Base-by-base conservation (phyloP, 257 asterid species). In the Solanum ahanhuiri region DNA sequence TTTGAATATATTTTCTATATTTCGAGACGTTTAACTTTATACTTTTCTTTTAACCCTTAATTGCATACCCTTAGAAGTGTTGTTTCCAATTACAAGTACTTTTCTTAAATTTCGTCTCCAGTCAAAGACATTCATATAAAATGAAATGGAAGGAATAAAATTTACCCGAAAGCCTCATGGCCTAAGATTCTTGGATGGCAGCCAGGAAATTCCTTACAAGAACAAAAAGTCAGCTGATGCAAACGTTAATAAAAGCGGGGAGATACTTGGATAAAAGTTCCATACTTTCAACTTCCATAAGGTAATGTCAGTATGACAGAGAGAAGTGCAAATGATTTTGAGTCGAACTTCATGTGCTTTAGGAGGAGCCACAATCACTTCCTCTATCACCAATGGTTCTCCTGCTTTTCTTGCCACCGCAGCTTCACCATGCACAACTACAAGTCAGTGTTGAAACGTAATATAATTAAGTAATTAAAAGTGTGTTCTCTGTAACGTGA, bases 371-470 rank as follows among this genome's bases (percentile, higher is more conserved):
- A 95, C 98, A 0, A 90, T 39, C 86, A 95, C 94, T 83, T 96
- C 97, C 91, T 96, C 98, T 12, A 96, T 89, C 85, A 93, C 93
- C 89, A 96, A 90, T 0, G 98, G 92, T 87, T 90, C 95, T 87
- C 98, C 98, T 4, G 98, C 87, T 51, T 86, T 85, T 90, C 99
- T 90, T 28, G 94, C 94, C 88, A 96, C 97, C 84, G 99, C 99
- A 89, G 97, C 99, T 96, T 94, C 97, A 91, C 2, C 83, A 41
- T 0, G 14, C 5, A 58, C 4, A 5, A 30, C 75, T 28, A 41
- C 35, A 41, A 23, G 7, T 76, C 60, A 41, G 22, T 71, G 34
- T 39, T 6, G 48, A 71, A 12, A 37, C 76, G 64, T 33, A 82
- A 87, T 54, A 51, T 57, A 83, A 77, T 83, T 71, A 82, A 20